Conservation (phyloP, 169 alveolate genomes). For the Amoebophrya sp. region DNA sequence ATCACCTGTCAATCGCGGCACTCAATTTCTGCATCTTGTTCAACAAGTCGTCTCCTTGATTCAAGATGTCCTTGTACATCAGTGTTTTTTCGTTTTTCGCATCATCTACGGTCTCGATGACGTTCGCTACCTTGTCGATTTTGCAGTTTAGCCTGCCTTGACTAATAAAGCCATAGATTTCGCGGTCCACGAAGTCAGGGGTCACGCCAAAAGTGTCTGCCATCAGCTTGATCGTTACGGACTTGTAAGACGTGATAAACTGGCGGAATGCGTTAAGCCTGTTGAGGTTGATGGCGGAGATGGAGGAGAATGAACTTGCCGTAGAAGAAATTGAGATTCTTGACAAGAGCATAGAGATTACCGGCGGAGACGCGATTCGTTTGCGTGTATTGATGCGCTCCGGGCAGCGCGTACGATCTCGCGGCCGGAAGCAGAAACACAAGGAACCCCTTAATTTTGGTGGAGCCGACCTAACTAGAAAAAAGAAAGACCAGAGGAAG, state of each 20-base stretch:
- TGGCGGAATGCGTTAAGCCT: conserved; percentile 72
- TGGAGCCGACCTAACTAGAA: no score
- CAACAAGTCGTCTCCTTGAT: not conserved
- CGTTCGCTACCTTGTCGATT: conserved; percentile 85
- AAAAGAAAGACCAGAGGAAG: no score
- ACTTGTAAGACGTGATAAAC: conserved; percentile 80
- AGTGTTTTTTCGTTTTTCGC: conserved; percentile 63
- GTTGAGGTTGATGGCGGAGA: no score
- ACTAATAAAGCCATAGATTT: conserved; percentile 64
- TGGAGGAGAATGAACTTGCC: no score
- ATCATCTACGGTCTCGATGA: conserved; percentile 67
- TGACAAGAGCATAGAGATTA: no score
- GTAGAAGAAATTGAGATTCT: no score
- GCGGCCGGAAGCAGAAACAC: no score
- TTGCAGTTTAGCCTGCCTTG: conserved; percentile 77
- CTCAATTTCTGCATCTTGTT: not conserved
- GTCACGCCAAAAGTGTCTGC: conserved; percentile 85
- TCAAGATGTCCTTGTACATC: not conserved
- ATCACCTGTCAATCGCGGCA: not conserved
- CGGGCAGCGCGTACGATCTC: no score
- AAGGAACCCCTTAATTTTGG: no score
- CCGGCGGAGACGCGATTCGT: no score
- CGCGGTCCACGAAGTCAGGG: conserved; percentile 76
- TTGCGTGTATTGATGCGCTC: no score
- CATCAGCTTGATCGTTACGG: conserved; percentile 86